These are phyloP conservation scores for Ceratobasidium papillatum DNA, from an alignment of 1,284 basidiomycete species.

Conservation along the genomic window DNA sequence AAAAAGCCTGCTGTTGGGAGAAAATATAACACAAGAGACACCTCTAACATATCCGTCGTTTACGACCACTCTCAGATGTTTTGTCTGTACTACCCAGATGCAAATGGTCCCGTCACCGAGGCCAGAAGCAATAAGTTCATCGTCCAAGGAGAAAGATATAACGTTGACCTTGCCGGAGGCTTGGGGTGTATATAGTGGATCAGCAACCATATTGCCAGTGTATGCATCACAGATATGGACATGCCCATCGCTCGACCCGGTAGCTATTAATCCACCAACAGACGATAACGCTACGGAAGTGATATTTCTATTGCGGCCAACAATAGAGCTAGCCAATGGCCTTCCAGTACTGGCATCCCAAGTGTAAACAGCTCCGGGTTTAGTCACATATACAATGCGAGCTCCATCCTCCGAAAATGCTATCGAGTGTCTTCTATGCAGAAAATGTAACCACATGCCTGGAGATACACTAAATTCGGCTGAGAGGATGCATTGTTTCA, in stretches of 20 bases:
- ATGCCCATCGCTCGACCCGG: no score
- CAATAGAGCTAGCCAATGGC: neutral
- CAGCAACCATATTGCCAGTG: no score
- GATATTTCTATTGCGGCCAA: no score
- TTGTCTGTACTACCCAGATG: neutral
- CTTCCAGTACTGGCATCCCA: neutral
- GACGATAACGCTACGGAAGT: no score
- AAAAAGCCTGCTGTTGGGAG: neutral
- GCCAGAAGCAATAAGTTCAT: neutral
- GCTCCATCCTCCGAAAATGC: neutral
- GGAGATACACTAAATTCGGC: no score
- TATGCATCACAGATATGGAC: no score
- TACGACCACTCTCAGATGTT: neutral
- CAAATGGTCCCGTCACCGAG: neutral
- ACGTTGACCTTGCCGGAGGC: neutral
- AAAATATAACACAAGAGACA: neutral
- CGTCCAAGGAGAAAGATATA: neutral
- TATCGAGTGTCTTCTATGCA: neutral
- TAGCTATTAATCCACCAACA: no score
- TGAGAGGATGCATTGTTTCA: no score
- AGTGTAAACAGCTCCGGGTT: neutral
- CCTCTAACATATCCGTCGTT: neutral
- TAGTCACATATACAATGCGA: neutral
- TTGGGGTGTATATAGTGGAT: neutral
- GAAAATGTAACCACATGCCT: no score